Conservation (phyloP, 257 asterid genomes). For the Penstemon davidsonii region DNA sequence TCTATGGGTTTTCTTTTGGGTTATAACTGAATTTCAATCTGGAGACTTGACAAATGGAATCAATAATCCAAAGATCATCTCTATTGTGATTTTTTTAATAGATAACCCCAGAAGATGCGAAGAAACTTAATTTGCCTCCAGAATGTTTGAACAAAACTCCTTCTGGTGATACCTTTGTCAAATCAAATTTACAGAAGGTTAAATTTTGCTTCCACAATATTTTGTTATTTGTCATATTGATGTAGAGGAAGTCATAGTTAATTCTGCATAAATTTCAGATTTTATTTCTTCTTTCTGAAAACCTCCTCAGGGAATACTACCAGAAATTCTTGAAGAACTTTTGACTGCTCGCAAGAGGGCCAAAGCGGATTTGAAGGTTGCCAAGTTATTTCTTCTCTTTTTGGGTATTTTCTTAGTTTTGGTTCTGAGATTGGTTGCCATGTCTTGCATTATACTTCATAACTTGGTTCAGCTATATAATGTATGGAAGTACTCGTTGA, state of each 20-base stretch:
- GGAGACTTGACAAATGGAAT: neutral
- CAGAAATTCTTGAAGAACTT: slow-evolving; percentile 98
- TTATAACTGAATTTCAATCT: slow-evolving; percentile 23
- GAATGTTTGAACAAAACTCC: slow-evolving; percentile 90
- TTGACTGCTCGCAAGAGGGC: slow-evolving; percentile 96
- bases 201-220: slow-evolving; percentile 6
- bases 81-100: slow-evolving; percentile 33
- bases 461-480: neutral
- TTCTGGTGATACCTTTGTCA: slow-evolving; percentile 95
- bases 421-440: slow-evolving; percentile 8
- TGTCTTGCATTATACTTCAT: slow-evolving; percentile 5
- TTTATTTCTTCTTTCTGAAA: slow-evolving; percentile 22
- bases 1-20: neutral
- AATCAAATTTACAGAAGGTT: slow-evolving; percentile 86
- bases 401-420: slow-evolving; percentile 20
- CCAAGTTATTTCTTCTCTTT: slow-evolving; percentile 16
- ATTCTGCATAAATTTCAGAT: slow-evolving; percentile 6
- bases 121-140: slow-evolving; percentile 82
- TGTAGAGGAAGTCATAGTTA: slow-evolving; percentile 11
- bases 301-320: slow-evolving; percentile 82
- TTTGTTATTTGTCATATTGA: slow-evolving; percentile 21
- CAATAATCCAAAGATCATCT: slow-evolving; percentile 18
- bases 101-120: slow-evolving; percentile 86
- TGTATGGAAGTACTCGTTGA: neutral
- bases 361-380: slow-evolving; percentile 96